A percentile compares a stretch with the other conserved stretches of the same genome.
Evolutionary conservation across 768 basidiomycete genomes (phyloP).

Genomic region (Phaeolepiota aurea): DNA sequence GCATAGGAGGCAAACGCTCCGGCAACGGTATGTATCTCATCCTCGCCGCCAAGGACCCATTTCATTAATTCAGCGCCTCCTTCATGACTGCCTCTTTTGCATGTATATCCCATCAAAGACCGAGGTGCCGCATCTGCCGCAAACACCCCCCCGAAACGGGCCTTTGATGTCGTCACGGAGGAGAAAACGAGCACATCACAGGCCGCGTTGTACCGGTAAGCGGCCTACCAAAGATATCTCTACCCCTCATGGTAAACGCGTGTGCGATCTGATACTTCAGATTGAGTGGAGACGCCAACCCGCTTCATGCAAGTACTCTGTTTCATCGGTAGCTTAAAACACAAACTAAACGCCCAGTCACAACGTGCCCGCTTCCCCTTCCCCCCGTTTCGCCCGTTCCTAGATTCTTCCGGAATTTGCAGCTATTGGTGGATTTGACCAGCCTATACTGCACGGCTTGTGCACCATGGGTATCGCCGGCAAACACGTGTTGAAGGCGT

Average conservation of each 20-base stretch:
- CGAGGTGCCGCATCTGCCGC: conserved; percentile 81
- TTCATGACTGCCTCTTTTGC: not conserved
- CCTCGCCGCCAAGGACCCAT: too few relatives aligned
- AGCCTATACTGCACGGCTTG: conserved; percentile 83
- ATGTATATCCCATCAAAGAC: conserved; percentile 44
- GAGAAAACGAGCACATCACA: conserved; percentile 80
- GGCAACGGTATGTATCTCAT: conserved; percentile 60
- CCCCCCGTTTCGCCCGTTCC: too few relatives aligned
- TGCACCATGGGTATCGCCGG: conserved; percentile 91
- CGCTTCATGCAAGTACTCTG: conserved; percentile 60
- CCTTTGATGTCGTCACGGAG: conserved; percentile 80
- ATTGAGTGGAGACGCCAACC: conserved; percentile 87
- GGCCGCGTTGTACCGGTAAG: conserved; percentile 85
- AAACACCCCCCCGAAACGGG: conserved; percentile 74
- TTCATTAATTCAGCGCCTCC: not conserved
- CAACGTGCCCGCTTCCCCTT: too few relatives aligned
- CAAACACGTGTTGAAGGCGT: conserved; percentile 86
- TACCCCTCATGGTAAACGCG: too few relatives aligned
- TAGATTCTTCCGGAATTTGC: conserved; percentile 92
- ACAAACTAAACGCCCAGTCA: not conserved
- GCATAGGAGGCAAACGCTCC: conserved; percentile 85
- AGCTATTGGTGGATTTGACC: conserved; percentile 89
- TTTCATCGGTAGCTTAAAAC: not conserved
- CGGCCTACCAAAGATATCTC: too few relatives aligned
- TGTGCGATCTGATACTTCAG: conserved; percentile 29